Evolutionary conservation across 139 green algal species (phyloP), one percentile per base, ranked within the genome.

Genomic region (Chlamydomonas sp.): DNA sequence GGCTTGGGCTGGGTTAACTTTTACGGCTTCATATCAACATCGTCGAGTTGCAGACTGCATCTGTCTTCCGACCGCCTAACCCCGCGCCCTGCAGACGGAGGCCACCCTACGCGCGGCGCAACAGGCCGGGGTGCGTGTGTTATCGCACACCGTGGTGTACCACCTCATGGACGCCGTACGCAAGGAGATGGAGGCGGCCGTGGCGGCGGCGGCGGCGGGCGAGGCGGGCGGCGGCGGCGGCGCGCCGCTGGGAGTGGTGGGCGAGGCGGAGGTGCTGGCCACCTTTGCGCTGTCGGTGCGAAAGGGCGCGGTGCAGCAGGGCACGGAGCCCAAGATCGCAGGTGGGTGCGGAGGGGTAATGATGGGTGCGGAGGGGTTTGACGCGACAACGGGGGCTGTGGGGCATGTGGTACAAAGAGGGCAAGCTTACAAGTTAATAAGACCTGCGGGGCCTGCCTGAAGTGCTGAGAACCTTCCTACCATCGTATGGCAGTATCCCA

Each of bases 111-210:
- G 31, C n/a, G 58, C 59, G 49, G 85, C 91, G n/a, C 93, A 93
- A 14, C 10, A 74, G 14, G 31, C 90, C 4, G 90, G 91, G 1
- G 84, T 98, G n/a, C 73, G 86, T 1, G 63, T 98, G 59, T 58
- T 93, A 16, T 68, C 85, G 49, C 94, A 97, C 66, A 85, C 89
- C 20, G 91, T 99, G 67, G 97, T 99, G 80, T 99, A 99, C 87
- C 84, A 94, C 69, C 84, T 99, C 68, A 86, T 98, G 83, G 95
- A 97, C 63, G 91, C 96, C 18, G 73, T 95, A 2, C 57, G 84
- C 5, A 82, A 10, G 69, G 76, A 80, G 49, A 89, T 92, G 84
- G 85, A 93, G 89, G 79, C 66, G 49, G 66, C 79, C 6, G 80
- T 68, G 67, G 80, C 68, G 66, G 79, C 63, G 49, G 80, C 12